Evolutionary conservation across 2,329 filamentous ascomycete species (phyloP).

Genomic region (Talaromyces rugulosus): DNA sequence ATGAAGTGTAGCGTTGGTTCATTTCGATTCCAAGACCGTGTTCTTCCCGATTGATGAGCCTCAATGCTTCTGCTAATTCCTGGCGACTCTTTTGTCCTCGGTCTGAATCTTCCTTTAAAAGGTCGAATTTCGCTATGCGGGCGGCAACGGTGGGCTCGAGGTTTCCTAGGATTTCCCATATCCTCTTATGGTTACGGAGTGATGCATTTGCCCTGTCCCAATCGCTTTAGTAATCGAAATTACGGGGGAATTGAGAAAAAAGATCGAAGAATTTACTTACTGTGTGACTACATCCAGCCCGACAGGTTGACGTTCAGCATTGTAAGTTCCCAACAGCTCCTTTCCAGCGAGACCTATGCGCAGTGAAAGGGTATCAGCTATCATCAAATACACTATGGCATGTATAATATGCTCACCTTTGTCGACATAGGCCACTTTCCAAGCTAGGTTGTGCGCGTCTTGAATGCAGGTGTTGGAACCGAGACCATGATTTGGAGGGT

Average conservation of each 20-base stretch:
- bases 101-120: conserved; percentile 36
- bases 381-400: too few relatives aligned
- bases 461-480: conserved; percentile 58
- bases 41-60: conserved; percentile 46
- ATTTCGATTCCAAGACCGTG: conserved; percentile 57
- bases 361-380: too few relatives aligned
- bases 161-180: conserved; percentile 47
- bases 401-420: conserved; percentile 17
- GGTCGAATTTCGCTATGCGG: conserved; percentile 35
- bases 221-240: too few relatives aligned
- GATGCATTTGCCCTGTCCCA: conserved; percentile 51
- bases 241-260: too few relatives aligned
- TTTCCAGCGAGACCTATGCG: conserved; percentile 13
- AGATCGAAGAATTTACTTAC: too few relatives aligned
- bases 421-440: conserved; percentile 51
- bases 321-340: conserved; percentile 40
- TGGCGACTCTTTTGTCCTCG: conserved; percentile 38
- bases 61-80: conserved; percentile 40
- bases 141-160: conserved; percentile 35
- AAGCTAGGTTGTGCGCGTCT: conserved; percentile 54
- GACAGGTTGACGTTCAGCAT: conserved; percentile 47
- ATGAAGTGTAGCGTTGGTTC: conserved; percentile 52
- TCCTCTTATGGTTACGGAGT: conserved; percentile 47
- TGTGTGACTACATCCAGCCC: conserved; percentile 45
- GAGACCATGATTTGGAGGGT: conserved; percentile 56